Base-by-base conservation (phyloP, 2,329 filamentous ascomycete species). In the Pseudogymnoascus sp. region DNA sequence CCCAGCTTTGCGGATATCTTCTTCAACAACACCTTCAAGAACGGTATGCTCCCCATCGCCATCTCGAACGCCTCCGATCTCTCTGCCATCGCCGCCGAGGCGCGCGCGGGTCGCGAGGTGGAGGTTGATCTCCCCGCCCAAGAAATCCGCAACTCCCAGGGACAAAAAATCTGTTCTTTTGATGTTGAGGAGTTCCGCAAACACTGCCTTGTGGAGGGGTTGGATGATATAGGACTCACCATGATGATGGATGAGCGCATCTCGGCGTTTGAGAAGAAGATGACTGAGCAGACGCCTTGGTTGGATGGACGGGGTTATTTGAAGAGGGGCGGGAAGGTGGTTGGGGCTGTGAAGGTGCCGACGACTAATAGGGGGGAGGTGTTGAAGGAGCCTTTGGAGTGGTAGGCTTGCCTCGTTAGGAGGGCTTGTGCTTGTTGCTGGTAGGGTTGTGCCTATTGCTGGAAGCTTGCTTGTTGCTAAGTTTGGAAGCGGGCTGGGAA, bases 1-100 rank as follows among this genome's bases (percentile, higher is more conserved):
- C 91, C 91, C 1, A 92, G 89, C n/a, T 90, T 84, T 69, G 90
- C 89, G 64, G 91, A 96, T 73, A 99, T 99, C 76, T 97, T 97
- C 85, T 95, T 93, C 85, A 97, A 96, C 85, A 99, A 99, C 82
- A 94, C 90, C n/a, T 97, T 97, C 84, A 97, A 99, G 84, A 99
- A 99, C 80, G 93, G 93, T 79, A 97, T 97, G 94, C 81, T 97
- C 67, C 92, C 93, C 59, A 85, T 97, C 65, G 78, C 82, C 64
- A 89, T 97, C 73, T 78, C 82, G 33, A 85, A 93, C 74, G 77
- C 85, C 67, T 79, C 77, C 1, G 81, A 84, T 33, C 79, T 97
- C 3, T 81, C 89, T 47, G 81, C 81, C 66, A 86, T 97, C 67
- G 87, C 89, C 38, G 84, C 80, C 25, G 90, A 95, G 76, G 92